These are phyloP conservation scores for Avena insularis DNA, from an alignment of 176 grass and related monocot species.

Conservation along the genomic window DNA sequence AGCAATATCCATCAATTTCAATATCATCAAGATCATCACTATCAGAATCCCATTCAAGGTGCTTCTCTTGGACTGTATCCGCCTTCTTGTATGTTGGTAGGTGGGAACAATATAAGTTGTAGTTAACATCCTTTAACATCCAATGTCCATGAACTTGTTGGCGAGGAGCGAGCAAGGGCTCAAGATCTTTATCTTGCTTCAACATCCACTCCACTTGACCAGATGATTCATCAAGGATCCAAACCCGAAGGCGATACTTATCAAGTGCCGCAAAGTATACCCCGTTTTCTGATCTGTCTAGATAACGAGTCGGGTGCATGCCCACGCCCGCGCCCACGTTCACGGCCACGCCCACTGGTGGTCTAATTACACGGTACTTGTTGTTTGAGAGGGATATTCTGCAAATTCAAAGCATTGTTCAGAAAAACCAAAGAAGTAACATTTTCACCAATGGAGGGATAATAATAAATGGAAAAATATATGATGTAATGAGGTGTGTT, in stretches of 20 bases:
- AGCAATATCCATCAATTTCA: neutral
- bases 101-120: neutral
- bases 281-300: too few species aligned
- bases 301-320: too few species aligned
- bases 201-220: too few species aligned
- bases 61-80: neutral
- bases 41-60: neutral
- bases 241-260: too few species aligned
- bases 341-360: neutral
- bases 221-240: too few species aligned
- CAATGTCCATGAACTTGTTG: neutral
- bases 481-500: too few species aligned
- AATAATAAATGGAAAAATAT: too few species aligned
- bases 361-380: constrained; percentile 2
- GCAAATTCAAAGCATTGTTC: neutral
- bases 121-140: constrained; percentile 5
- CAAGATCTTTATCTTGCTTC: too few species aligned
- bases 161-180: neutral
- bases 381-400: neutral
- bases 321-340: neutral
- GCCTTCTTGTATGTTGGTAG: neutral
- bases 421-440: neutral
- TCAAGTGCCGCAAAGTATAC: too few species aligned
- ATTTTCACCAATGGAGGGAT: too few species aligned
- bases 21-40: neutral